Evolutionary conservation across 768 basidiomycete genomes (phyloP).

Genomic region (Mycena rebaudengoi): DNA sequence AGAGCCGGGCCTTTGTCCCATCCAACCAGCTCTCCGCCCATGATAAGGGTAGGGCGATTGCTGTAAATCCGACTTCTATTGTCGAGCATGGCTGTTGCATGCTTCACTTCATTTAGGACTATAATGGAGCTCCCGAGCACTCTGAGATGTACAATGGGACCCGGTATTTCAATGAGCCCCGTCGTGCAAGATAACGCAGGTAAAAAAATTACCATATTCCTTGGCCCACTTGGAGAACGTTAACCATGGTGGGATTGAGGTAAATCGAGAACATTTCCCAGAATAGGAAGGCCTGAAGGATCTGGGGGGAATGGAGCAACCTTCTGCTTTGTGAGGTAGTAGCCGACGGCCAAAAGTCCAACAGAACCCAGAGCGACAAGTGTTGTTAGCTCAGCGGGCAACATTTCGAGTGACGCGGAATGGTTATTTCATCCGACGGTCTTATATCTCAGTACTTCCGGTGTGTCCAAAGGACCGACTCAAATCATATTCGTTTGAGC

Average conservation of each 20-base stretch:
- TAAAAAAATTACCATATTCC: not conserved
- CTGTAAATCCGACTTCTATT: conserved; percentile 35
- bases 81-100: conserved; percentile 41
- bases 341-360: too few species aligned
- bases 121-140: conserved; percentile 38
- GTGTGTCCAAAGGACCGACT: too few species aligned
- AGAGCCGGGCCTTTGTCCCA: conserved; percentile 29
- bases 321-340: too few species aligned
- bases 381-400: too few species aligned
- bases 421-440: too few species aligned
- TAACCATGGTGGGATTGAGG: not conserved
- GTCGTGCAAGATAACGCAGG: not conserved
- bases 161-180: not conserved
- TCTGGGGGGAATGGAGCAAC: too few species aligned
- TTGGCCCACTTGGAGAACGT: not conserved
- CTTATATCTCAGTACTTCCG: too few species aligned
- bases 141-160: conserved; percentile 30
- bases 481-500: too few species aligned
- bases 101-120: conserved; percentile 36
- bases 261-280: too few species aligned
- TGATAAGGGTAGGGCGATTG: conserved; percentile 37
- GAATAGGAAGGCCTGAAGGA: too few species aligned
- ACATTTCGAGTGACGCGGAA: too few species aligned
- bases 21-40: conserved; percentile 36
- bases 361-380: too few species aligned